Evolutionary conservation across 148 eudicot genomes (phyloP).

Genomic region (Euryodendron excelsum): DNA sequence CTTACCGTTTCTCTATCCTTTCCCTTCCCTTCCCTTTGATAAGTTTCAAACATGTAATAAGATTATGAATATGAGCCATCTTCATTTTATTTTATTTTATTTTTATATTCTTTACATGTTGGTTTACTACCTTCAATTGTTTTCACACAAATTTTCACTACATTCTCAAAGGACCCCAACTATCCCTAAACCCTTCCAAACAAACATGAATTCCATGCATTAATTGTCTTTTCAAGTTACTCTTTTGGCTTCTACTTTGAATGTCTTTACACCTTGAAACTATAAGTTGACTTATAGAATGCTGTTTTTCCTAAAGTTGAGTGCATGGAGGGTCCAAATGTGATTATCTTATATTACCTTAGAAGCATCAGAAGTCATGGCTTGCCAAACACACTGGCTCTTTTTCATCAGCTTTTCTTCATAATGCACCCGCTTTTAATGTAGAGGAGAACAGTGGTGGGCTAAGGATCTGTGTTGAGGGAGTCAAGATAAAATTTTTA

Average conservation of each 20-base stretch:
- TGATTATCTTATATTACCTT: neutral
- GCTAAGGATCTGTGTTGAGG: too few relatives aligned
- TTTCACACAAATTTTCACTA: neutral
- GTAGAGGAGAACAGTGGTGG: neutral
- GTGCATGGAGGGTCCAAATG: constrained; percentile 1
- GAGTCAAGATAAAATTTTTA: too few relatives aligned
- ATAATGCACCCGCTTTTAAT: neutral
- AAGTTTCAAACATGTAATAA: too few relatives aligned
- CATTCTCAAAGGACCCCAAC: neutral
- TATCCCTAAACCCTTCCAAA: too few relatives aligned
- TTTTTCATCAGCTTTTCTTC: neutral
- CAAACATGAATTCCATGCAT: too few relatives aligned
- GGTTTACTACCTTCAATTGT: too few relatives aligned
- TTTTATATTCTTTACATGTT: too few relatives aligned
- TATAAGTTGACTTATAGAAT: neutral
- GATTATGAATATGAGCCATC: too few relatives aligned
- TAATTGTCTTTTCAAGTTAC: neutral
- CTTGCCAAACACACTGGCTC: constrained; percentile 11
- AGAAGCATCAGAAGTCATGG: neutral
- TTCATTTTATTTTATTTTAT: too few relatives aligned
- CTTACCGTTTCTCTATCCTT: too few relatives aligned
- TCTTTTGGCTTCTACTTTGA: neutral
- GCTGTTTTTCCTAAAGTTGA: neutral
- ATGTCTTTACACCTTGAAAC: neutral
- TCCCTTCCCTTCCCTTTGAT: too few relatives aligned